Evolutionary conservation across 2,329 filamentous ascomycete genomes (phyloP).

Genomic region (Sclerotinia subarctica): DNA sequence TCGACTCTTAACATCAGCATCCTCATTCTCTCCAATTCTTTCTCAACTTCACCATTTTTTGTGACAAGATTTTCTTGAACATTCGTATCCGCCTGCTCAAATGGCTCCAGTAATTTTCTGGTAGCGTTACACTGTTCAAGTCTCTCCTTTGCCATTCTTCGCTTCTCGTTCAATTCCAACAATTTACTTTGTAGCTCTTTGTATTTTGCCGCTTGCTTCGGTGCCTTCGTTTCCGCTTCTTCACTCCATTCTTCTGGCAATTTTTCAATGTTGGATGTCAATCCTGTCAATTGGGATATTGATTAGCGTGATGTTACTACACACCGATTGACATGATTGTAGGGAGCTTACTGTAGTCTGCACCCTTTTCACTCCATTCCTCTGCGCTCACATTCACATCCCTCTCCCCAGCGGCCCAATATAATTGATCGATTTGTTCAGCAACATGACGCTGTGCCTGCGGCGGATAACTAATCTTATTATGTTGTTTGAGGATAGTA

Average conservation of each 20-base stretch:
- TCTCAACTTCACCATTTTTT: conserved; percentile 61
- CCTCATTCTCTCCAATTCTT: conserved; percentile 64
- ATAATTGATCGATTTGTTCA: conserved; percentile 67
- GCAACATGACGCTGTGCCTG: conserved; percentile 69
- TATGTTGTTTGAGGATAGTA: conserved; percentile 61
- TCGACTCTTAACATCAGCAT: conserved; percentile 59
- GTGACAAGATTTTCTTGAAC: conserved; percentile 67
- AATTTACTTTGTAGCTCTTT: conserved; percentile 50
- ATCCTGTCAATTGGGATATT: conserved; percentile 22
- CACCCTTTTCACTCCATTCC: conserved; percentile 42
- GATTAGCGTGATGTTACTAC: background rate
- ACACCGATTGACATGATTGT: background rate
- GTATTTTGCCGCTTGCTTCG: conserved; percentile 50
- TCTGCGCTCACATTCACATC: conserved; percentile 39
- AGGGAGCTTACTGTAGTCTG: conserved; percentile 37
- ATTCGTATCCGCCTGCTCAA: conserved; percentile 43
- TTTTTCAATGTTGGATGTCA: conserved; percentile 32
- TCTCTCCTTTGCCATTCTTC: conserved; percentile 42
- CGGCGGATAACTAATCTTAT: conserved; percentile 61
- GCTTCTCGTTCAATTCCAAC: conserved; percentile 47
- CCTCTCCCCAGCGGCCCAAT: conserved; percentile 49
- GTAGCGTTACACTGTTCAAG: conserved; percentile 51
- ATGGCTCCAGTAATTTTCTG: conserved; percentile 50
- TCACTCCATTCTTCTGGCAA: conserved; percentile 35
- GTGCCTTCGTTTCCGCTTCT: conserved; percentile 39